Conservation (phyloP, 306 rosid genomes). For the Nissolia schottii region DNA sequence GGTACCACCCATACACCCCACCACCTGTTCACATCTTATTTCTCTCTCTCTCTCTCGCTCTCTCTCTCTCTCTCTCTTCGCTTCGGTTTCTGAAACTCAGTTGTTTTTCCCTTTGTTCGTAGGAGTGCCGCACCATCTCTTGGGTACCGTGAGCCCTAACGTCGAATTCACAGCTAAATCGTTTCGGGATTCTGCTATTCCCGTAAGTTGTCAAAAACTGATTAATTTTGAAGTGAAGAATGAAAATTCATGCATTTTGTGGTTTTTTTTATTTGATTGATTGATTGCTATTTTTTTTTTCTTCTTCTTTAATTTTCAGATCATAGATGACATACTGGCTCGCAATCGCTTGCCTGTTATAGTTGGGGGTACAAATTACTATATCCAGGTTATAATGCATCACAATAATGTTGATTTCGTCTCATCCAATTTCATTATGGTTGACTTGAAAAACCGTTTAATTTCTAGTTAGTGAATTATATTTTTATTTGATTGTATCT, state of each 20-base stretch:
- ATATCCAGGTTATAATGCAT: slow-evolving; percentile 95
- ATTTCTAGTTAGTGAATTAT: not conserved
- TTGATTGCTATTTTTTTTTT: not conserved
- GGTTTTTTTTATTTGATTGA: not conserved
- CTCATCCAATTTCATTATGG: no score
- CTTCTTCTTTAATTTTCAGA: slow-evolving; percentile 39
- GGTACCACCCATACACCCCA: slow-evolving; percentile 32
- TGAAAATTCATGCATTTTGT: not conserved
- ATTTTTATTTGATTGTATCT: not conserved
- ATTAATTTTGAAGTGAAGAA: not conserved
- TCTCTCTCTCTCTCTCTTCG: not conserved
- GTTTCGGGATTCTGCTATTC: slow-evolving; percentile 75
- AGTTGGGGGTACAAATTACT: slow-evolving; percentile 96
- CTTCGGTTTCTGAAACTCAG: slow-evolving; percentile 8
- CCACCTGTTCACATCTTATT: not conserved
- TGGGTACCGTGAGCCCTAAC: slow-evolving; percentile 64
- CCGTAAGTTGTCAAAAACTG: slow-evolving; percentile 28
- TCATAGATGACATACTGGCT: slow-evolving; percentile 61
- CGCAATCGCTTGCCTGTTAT: slow-evolving; percentile 68
- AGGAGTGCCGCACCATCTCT: slow-evolving; percentile 89
- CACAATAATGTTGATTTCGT: no score
- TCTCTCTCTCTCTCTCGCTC: not conserved
- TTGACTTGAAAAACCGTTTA: no score
- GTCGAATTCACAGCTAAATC: slow-evolving; percentile 77
- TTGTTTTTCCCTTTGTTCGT: not conserved